These are phyloP conservation scores for Penicillium cosmopolitanum DNA, from an alignment of 495 filamentous ascomycete species.

Conservation along the genomic window DNA sequence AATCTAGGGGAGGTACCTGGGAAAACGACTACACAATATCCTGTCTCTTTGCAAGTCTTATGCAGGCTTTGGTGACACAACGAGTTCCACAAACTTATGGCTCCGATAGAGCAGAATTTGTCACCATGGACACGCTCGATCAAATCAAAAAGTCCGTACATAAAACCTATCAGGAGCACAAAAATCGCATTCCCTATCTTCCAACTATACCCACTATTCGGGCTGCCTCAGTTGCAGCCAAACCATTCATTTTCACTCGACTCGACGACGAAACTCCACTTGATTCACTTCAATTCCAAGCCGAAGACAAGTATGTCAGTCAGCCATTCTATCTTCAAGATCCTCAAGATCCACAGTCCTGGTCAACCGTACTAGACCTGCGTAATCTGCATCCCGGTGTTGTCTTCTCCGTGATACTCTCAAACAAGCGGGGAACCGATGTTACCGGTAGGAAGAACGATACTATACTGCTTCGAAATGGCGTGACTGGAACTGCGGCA, in stretches of 20 bases:
- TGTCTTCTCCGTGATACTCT: constrained; percentile 17
- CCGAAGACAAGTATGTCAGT: constrained; percentile 4
- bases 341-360: background rate
- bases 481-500: constrained; percentile 16
- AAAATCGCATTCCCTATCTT: background rate
- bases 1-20: constrained; percentile 9
- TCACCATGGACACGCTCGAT: constrained; percentile 5
- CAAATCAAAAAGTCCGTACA: background rate
- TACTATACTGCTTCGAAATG: constrained; percentile 12
- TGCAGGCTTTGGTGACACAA: constrained; percentile 15
- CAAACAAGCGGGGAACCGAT: constrained; percentile 8
- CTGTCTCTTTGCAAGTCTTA: constrained; percentile 16
- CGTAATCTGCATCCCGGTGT: constrained; percentile 10
- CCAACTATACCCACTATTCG: background rate
- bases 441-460: constrained; percentile 1
- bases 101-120: constrained; percentile 2
- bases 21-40: constrained; percentile 11
- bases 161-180: background rate
- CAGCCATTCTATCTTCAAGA: constrained; percentile 14
- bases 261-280: background rate
- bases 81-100: constrained; percentile 9
- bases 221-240: constrained; percentile 4
- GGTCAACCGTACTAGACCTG: constrained; percentile 12
- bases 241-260: constrained; percentile 4
- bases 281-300: constrained; percentile 8